These are phyloP conservation scores for Auxenochlorella pyrenoidosa DNA, from an alignment of 139 green algal genomes.

Conservation along the genomic window DNA sequence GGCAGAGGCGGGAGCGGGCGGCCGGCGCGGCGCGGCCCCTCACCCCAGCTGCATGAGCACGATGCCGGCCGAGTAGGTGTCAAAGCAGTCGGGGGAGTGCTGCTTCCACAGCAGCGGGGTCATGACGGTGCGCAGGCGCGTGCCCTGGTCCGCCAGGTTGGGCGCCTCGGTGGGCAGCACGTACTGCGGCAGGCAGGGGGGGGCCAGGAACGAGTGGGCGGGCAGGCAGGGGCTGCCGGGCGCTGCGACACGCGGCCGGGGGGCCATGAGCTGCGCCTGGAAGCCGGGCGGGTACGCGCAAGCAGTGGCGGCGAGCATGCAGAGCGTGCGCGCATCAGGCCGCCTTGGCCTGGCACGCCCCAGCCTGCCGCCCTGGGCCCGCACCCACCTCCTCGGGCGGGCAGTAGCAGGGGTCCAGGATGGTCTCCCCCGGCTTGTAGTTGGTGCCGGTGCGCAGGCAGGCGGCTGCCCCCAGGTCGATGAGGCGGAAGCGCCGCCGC, in stretches of 20 bases:
- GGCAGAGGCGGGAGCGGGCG: too few relatives aligned
- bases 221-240: background rate
- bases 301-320: too few relatives aligned
- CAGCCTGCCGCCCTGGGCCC: background rate
- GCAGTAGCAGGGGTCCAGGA: constrained; percentile 90
- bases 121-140: constrained; percentile 59
- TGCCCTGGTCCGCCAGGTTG: constrained; percentile 61
- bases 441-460: constrained; percentile 92
- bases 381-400: constrained; percentile 83
- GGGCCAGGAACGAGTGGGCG: background rate
- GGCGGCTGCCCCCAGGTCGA: constrained; percentile 78
- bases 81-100: constrained; percentile 90
- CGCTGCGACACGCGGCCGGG: too few relatives aligned
- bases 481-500: constrained; percentile 70
- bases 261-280: too few relatives aligned
- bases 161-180: constrained; percentile 85
- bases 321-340: too few relatives aligned
- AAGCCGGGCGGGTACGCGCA: too few relatives aligned
- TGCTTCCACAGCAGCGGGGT: constrained; percentile 89
- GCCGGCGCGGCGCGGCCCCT: background rate
- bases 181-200: constrained; percentile 48
- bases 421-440: constrained; percentile 88
- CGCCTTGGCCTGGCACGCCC: background rate
- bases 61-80: constrained; percentile 79
- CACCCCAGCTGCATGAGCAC: constrained; percentile 66